Evolutionary conservation across 371 early-diverging fungal genomes (phyloP), one percentile per base, ranked within the genome.

Genomic region (Circinella minor): DNA sequence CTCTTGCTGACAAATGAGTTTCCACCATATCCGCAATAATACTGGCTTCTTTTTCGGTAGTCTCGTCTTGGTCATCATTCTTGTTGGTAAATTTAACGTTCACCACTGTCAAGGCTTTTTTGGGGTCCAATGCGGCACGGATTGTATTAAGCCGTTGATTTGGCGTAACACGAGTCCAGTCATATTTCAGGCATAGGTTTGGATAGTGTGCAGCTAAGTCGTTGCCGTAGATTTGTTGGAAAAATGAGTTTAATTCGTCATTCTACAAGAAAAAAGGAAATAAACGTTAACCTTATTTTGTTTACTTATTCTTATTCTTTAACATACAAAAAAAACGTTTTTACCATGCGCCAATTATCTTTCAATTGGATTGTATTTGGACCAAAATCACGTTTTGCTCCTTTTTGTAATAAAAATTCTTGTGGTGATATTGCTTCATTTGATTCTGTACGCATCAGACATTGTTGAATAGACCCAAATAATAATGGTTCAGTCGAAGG

Each of bases 281-380:
- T 34, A 14, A 64, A 20, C 4, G n/a, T 39, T 43, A 43, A 43
- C 43, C 43, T 43, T 43, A 43, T 9, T 43, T 43, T 43, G 6
- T 43, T 43, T 43, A 43, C 3, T 2, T 27, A 27, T 27, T 27
- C 27, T 27, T 2, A 27, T 27, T 27, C 27, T 27, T 27, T 43
- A 3, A 43, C 43, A 43, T 11, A 11, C 43, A 51, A 15, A 51
- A 51, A 8, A 51, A 4, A 51, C 51, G 15, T 51, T 13, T 59
- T 43, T 76, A 86, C 88, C 89, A 88, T 88, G 39, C 89, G 75
- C 76, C 87, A 88, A 72, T 88, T 88, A 34, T 88, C 89, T 66
- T 81, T 79, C 3, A 88, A 78, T 62, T 88, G 87, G 10, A 84
- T 77, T 3, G 87, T 88, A 60, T 81, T 82, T 4, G 86, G 89